Percentiles rank a stretch among this genome's conserved stretches.
These are phyloP conservation scores for Tephrocybe sp. DNA, from an alignment of 768 basidiomycete species.

Conservation along the genomic window DNA sequence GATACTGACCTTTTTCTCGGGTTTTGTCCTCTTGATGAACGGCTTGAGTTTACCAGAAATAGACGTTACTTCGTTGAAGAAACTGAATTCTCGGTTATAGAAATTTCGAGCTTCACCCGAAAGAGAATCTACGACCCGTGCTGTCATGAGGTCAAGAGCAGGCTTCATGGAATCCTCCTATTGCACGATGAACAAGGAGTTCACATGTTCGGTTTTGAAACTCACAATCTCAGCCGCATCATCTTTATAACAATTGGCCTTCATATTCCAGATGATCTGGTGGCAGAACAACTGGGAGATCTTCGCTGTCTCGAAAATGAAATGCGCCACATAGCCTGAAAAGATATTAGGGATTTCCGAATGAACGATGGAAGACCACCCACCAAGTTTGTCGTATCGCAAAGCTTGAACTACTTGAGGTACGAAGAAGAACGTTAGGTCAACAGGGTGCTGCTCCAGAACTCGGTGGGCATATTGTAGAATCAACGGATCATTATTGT, in stretches of 20 bases:
- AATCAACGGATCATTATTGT: conserved; percentile 78
- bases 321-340: conserved; percentile 88
- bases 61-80: conserved; percentile 96
- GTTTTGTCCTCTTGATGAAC: conserved; percentile 91
- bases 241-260: conserved; percentile 94
- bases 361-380: conserved; percentile 15
- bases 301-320: conserved; percentile 96
- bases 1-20: conserved; percentile 85
- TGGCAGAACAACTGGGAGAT: conserved; percentile 98
- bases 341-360: neutral
- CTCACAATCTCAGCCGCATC: conserved; percentile 82
- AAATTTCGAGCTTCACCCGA: conserved; percentile 88
- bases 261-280: conserved; percentile 99
- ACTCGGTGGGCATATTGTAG: conserved; percentile 97
- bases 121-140: conserved; percentile 75
- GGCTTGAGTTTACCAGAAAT: conserved; percentile 98
- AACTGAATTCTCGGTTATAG: conserved; percentile 92
- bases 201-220: conserved; percentile 7
- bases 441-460: conserved; percentile 91
- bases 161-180: conserved; percentile 98
- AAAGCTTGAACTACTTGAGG: conserved; percentile 98
- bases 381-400: conserved; percentile 86
- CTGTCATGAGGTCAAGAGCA: conserved; percentile 83
- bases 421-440: conserved; percentile 97
- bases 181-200: neutral